Evolutionary conservation across 2,329 filamentous ascomycete genomes (phyloP).

Genomic region (Colletotrichum sp.): DNA sequence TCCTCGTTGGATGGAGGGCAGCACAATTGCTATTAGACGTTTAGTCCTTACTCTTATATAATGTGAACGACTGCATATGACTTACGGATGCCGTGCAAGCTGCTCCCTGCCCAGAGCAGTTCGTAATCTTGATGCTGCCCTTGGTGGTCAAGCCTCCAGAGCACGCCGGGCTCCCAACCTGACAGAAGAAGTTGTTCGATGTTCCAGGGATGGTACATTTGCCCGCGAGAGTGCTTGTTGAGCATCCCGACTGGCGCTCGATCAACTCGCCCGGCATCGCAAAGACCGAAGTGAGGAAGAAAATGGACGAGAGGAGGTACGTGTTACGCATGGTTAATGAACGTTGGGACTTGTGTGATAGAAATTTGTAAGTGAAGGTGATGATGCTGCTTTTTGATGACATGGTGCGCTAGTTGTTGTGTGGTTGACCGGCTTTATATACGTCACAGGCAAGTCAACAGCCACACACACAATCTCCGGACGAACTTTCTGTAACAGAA

Average conservation of each 20-base stretch:
- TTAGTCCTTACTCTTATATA: no score
- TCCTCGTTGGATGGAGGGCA: background rate
- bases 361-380: background rate
- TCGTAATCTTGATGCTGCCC: background rate
- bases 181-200: background rate
- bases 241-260: background rate
- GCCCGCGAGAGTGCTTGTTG: background rate
- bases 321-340: background rate
- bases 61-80: background rate
- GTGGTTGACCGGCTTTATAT: background rate
- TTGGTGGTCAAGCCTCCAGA: background rate
- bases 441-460: background rate
- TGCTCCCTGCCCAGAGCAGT: background rate
- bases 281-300: background rate
- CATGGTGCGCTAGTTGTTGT: accelerated
- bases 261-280: background rate
- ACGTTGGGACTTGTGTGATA: background rate
- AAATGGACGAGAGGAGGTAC: background rate
- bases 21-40: background rate
- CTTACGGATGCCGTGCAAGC: background rate
- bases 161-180: background rate
- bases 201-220: background rate
- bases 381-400: background rate
- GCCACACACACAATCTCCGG: background rate
- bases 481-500: background rate